Conservation (phyloP, 768 basidiomycete genomes). For the Rhizopogon vinicolor region DNA sequence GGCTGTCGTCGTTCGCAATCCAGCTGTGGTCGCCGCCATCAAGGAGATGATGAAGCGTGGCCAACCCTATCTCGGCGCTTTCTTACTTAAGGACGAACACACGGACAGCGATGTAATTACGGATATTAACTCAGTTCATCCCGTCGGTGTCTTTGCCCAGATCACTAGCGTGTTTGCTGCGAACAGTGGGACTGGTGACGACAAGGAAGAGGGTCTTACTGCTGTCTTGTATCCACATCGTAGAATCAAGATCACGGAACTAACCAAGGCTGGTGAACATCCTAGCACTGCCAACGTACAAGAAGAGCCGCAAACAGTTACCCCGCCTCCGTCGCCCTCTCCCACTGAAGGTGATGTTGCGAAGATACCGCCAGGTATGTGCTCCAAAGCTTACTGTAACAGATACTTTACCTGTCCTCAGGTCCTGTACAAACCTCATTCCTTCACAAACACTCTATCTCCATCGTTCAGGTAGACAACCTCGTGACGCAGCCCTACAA, state of each 20-base stretch:
- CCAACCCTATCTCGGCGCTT: conserved; percentile 95
- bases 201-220: conserved; percentile 86
- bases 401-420: conserved; percentile 10
- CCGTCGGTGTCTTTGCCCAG: conserved; percentile 95
- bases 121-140: conserved; percentile 81
- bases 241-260: conserved; percentile 81
- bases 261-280: conserved; percentile 62
- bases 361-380: conserved; percentile 19
- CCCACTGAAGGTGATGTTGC: conserved; percentile 16
- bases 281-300: conserved; percentile 31
- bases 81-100: conserved; percentile 91
- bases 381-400: neutral
- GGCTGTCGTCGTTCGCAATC: conserved; percentile 90
- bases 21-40: conserved; percentile 87
- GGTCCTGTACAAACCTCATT: conserved; percentile 80
- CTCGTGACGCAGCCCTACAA: conserved; percentile 76
- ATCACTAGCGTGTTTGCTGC: conserved; percentile 90
- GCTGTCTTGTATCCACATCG: conserved; percentile 93
- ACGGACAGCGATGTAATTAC: conserved; percentile 91
- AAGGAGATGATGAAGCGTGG: conserved; percentile 97
- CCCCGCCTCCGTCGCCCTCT: conserved; percentile 37
- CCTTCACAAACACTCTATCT: conserved; percentile 76
- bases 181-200: conserved; percentile 44
- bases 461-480: conserved; percentile 87
- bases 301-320: conserved; percentile 38